Percentiles rank a stretch among this genome's conserved stretches.
phyloP scores from a whole-genome alignment of 345 rosid genomes.

The Nephelium lappaceum region DNA sequence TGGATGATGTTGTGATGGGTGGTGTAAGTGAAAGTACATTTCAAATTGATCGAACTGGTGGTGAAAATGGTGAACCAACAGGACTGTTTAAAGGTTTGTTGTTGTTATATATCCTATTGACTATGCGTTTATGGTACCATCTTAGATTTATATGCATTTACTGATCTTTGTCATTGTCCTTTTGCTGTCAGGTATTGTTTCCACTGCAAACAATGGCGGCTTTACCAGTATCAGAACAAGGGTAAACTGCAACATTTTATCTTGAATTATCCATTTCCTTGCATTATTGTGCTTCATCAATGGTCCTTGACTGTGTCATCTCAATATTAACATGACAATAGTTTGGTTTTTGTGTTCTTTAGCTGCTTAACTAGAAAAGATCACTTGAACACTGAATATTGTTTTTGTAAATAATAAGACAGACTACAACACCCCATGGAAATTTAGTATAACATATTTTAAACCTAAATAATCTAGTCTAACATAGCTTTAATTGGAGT shows the following conservation, averaged over 20 bases:
- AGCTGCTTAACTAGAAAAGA: not conserved
- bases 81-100: slow-evolving; percentile 78
- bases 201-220: slow-evolving; percentile 94
- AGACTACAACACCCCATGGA: not conserved
- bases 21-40: slow-evolving; percentile 90
- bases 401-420: not conserved
- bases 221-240: slow-evolving; percentile 83
- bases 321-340: not conserved
- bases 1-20: slow-evolving; percentile 98
- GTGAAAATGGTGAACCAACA: slow-evolving; percentile 75
- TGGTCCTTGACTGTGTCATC: not conserved
- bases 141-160: not conserved
- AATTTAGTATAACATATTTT: not conserved
- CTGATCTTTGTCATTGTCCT: slow-evolving; percentile 1
- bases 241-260: slow-evolving; percentile 45
- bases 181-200: slow-evolving; percentile 63
- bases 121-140: not conserved
- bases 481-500: not conserved
- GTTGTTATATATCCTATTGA: slow-evolving; percentile 3
- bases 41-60: slow-evolving; percentile 59
- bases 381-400: not conserved
- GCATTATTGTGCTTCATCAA: not conserved
- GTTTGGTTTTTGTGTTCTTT: not conserved
- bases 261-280: slow-evolving; percentile 4
- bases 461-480: not conserved